Conservation (phyloP, 2,329 filamentous ascomycete species). For the Peltaster fructicola region DNA sequence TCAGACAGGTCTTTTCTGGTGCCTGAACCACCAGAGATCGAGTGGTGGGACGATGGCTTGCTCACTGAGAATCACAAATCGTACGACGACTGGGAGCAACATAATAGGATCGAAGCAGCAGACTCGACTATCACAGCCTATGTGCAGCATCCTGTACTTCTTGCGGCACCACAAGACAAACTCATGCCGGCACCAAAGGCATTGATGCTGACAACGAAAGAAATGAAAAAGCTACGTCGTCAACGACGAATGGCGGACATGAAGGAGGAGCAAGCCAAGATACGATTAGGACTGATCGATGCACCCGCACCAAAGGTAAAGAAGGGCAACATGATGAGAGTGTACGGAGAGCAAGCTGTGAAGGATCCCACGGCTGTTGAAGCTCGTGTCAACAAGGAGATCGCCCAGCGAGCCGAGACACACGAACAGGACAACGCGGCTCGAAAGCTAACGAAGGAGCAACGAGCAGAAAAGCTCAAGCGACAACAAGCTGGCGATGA, state of each 20-base stretch:
- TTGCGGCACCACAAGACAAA: constrained; percentile 83
- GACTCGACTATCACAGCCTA: constrained; percentile 82
- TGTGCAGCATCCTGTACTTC: constrained; percentile 78
- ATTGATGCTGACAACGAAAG: constrained; percentile 79
- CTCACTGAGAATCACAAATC: constrained; percentile 45
- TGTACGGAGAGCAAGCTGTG: constrained; percentile 78
- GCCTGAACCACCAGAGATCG: constrained; percentile 66
- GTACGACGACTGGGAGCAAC: constrained; percentile 55
- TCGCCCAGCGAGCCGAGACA: constrained; percentile 63
- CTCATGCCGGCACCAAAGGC: constrained; percentile 63
- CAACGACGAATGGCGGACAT: constrained; percentile 82
- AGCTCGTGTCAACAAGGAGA: constrained; percentile 80
- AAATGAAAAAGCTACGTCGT: constrained; percentile 77
- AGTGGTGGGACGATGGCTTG: constrained; percentile 95
- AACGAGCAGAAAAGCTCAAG: constrained; percentile 67
- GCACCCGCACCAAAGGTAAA: constrained; percentile 92
- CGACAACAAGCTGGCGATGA: constrained; percentile 76
- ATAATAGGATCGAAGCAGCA: constrained; percentile 55
- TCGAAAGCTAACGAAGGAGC: constrained; percentile 73
- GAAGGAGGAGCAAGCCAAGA: constrained; percentile 94
- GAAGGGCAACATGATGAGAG: constrained; percentile 93
- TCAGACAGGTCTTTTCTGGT: constrained; percentile 80
- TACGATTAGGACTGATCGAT: constrained; percentile 73
- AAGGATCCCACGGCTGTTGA: constrained; percentile 96
- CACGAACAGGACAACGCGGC: constrained; percentile 69